Evolutionary conservation across 345 rosid species (phyloP), one percentile per base, ranked within the genome.

Genomic region (Rhodamnia argentea): DNA sequence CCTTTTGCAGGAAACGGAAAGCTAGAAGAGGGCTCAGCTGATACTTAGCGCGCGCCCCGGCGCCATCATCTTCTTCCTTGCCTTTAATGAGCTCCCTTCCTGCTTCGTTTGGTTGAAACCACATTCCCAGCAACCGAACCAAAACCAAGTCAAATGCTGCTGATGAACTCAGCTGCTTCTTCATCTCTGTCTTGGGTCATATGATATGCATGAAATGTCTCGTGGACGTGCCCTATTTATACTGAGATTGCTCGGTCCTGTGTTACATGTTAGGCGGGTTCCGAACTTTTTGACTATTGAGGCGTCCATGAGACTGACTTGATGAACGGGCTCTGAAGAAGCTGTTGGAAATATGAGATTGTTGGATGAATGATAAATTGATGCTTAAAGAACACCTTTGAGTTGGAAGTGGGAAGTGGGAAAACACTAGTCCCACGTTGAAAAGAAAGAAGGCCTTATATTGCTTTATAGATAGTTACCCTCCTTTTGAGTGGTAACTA

Each of bases 21-120:
- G n/a, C 6, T 4, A 24, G 26, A 24, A 10, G 40, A 27, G 22
- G 2, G 3, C 10, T 62, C 0, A 4, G 22, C 40, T 0, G 10
- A 8, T 14, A 0, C 0, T 5, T 62, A 3, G 75, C 22, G 40
- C 40, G 0, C 7, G 10, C 75, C 40, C 40, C 40, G 3, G 0
- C 75, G 6, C 40, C 75, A 14, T 37, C 74, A 13, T 32, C 32
- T 59, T 29, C 4, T 59, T 13, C 74, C 74, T 14, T 3, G 8
- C 20, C 37, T 60, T 60, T 3, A 16, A 27, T 0, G 74, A 13
- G 40, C 37, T 27, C 14, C 37, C 37, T 60, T 3, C 74, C 20
- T 13, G 5, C 40, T 60, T 60, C 74, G 2, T 27, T 60, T 13
- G 76, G 13, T 18, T 8, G 13, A 0, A 32, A 16, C 76, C 44